These are phyloP conservation scores for Suhomyces wounanorum DNA, from an alignment of 1,139 yeast genomes.

Conservation along the genomic window DNA sequence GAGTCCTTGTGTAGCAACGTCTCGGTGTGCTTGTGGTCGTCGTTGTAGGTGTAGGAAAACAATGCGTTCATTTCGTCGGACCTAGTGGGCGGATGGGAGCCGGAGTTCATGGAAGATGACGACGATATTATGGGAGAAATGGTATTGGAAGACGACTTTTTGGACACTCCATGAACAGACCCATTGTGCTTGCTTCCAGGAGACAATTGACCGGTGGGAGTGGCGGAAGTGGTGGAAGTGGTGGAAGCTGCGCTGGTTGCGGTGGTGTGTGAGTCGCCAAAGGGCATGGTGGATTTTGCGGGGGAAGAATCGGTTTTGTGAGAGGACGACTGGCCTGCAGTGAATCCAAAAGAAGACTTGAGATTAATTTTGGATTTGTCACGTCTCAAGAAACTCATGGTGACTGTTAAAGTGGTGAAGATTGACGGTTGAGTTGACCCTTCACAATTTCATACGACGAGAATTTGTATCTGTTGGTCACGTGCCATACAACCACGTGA, in stretches of 20 bases:
- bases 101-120: slow-evolving; percentile 8
- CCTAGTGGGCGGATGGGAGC: not conserved
- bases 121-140: slow-evolving; percentile 16
- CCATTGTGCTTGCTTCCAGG: slow-evolving; percentile 3
- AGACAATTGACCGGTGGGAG: slow-evolving; percentile 3
- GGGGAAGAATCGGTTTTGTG: slow-evolving; percentile 1
- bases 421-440: slow-evolving; percentile 2
- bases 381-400: slow-evolving; percentile 34
- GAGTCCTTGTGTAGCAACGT: slow-evolving; percentile 1
- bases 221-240: not conserved
- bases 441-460: slow-evolving; percentile 3
- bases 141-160: slow-evolving; percentile 11
- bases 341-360: slow-evolving; percentile 16
- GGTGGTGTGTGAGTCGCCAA: not conserved
- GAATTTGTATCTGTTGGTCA: not conserved
- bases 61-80: slow-evolving; percentile 12
- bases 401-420: not conserved
- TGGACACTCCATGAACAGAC: slow-evolving; percentile 1
- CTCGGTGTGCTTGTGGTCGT: slow-evolving; percentile 5
- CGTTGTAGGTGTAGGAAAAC: slow-evolving; percentile 15
- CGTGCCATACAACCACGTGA: not conserved
- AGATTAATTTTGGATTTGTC: slow-evolving; percentile 29
- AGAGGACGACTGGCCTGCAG: slow-evolving; percentile 19
- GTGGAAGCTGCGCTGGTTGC: not conserved
- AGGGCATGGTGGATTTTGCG: not conserved